Conservation (phyloP, 352 stramenopile species). For the Pythium coloratum region DNA sequence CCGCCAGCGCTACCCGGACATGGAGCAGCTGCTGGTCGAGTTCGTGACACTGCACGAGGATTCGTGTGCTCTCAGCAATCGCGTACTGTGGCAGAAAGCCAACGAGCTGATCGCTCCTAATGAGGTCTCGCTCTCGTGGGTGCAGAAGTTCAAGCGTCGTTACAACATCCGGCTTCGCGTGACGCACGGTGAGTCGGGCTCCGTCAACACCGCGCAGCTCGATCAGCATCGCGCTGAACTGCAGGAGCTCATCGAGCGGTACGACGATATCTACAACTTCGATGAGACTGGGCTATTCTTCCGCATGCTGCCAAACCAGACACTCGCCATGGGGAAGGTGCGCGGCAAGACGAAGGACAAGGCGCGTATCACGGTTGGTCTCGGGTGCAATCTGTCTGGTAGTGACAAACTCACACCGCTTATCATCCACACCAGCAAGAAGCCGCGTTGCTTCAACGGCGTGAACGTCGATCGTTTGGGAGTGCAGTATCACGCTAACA, state of each 20-base stretch:
- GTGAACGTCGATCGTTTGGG: neutral
- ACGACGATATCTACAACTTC: constrained; percentile 14
- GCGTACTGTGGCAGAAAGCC: constrained; percentile 10
- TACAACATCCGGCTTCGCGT: constrained; percentile 5
- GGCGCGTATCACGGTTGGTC: constrained; percentile 12
- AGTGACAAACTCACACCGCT: neutral
- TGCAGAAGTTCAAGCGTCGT: constrained; percentile 17
- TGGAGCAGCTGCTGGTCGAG: constrained; percentile 13
- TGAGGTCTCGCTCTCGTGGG: constrained; percentile 10
- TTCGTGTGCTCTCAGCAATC: constrained; percentile 1
- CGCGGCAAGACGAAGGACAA: constrained; percentile 15
- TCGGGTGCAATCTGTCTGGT: constrained; percentile 7
- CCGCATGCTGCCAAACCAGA: constrained; percentile 12
- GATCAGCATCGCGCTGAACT: constrained; percentile 1
- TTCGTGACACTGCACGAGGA: constrained; percentile 10
- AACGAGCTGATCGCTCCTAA: constrained; percentile 11
- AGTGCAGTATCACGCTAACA: constrained; percentile 10
- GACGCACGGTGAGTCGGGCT: constrained; percentile 5
- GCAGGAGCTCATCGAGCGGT: neutral
- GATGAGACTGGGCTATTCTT: constrained; percentile 10
- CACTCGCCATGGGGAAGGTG: constrained; percentile 7
- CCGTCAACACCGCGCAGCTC: neutral
- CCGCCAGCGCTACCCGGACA: constrained; percentile 7
- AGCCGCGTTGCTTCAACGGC: constrained; percentile 6
- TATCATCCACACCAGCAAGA: constrained; percentile 10